Percentiles rank a stretch among this genome's conserved stretches.
Conservation (phyloP, 202 grass and related monocot genomes). For the Musa balbisiana region DNA sequence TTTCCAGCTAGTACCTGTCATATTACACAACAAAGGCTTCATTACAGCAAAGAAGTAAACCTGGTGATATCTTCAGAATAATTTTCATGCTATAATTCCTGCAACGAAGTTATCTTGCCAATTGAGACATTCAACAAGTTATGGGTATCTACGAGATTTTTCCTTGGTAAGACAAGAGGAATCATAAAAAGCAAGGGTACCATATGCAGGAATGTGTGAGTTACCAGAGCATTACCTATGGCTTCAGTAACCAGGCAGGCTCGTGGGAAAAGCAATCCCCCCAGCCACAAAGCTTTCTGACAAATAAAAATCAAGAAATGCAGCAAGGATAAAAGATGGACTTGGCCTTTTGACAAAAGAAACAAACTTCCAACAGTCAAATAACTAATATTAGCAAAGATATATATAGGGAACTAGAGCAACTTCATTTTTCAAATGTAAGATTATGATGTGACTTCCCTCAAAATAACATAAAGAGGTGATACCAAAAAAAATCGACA, state of each 20-base stretch:
- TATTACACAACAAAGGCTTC: too few relatives aligned
- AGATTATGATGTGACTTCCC: not conserved
- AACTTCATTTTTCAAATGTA: not conserved
- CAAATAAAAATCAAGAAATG: not conserved
- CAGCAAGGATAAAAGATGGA: not conserved
- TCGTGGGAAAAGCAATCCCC: too few relatives aligned
- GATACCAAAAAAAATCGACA: not conserved
- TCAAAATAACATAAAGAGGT: not conserved
- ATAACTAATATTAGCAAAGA: not conserved
- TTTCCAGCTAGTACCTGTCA: too few relatives aligned
- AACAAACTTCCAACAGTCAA: too few relatives aligned
- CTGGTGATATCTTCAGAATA: too few relatives aligned
- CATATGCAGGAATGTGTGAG: not conserved
- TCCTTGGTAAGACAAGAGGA: not conserved
- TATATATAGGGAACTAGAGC: not conserved
- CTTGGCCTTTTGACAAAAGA: too few relatives aligned
- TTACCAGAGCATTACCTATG: not conserved
- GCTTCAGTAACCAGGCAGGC: not conserved
- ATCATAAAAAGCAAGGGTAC: not conserved
- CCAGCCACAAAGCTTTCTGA: too few relatives aligned
- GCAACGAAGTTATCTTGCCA: not conserved
- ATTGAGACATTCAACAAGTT: not conserved
- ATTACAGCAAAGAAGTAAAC: too few relatives aligned
- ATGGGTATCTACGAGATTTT: not conserved
- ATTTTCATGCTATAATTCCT: too few relatives aligned